phyloP scores from a whole-genome alignment of 2,329 filamentous ascomycete species.

The Venturia carpophila region DNA sequence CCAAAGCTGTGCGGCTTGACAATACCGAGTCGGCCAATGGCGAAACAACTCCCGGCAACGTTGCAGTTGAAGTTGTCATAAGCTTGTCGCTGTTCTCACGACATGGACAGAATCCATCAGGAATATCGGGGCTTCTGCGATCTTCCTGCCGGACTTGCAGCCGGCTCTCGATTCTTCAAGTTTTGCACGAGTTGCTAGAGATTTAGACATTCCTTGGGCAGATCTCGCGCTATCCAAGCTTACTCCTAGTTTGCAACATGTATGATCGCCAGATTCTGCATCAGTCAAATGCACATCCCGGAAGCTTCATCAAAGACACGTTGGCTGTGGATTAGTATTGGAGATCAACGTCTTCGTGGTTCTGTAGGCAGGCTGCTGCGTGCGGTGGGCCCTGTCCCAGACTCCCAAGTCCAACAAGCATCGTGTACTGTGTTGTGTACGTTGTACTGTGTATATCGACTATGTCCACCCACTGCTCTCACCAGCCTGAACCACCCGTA shows the following conservation, averaged over 20 bases:
- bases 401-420: too few species aligned
- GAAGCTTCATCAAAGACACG: not conserved
- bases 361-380: not conserved
- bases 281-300: not conserved
- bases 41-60: not conserved
- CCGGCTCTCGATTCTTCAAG: not conserved
- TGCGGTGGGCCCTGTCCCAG: not conserved
- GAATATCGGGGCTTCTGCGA: too few species aligned
- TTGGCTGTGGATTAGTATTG: not conserved
- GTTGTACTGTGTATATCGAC: not conserved
- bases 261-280: not conserved
- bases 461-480: too few species aligned
- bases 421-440: too few species aligned
- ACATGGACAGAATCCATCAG: too few species aligned
- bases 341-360: not conserved
- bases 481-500: not conserved
- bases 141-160: not conserved
- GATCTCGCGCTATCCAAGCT: not conserved
- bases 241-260: not conserved
- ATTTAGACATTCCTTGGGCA: not conserved
- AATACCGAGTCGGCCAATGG: not conserved
- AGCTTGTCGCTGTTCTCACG: not conserved
- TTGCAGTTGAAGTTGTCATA: not conserved
- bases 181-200: too few species aligned
- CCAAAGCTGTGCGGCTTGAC: not conserved